Base-by-base conservation (phyloP, 2,329 filamentous ascomycete species). In the Exophiala oligosperma region DNA sequence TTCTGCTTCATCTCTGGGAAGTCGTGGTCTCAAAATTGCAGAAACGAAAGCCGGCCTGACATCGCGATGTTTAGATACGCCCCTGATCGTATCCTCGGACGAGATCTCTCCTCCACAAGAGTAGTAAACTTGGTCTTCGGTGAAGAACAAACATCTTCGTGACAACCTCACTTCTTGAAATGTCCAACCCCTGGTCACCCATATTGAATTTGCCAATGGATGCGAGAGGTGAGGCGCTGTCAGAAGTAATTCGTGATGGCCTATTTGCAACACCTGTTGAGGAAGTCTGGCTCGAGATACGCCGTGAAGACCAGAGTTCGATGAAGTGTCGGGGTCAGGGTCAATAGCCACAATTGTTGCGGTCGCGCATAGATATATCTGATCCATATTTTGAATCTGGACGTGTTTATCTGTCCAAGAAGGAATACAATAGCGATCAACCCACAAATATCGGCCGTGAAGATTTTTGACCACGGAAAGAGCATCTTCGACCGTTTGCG, bases 101-200 rank as follows among this genome's bases (percentile, higher is more conserved):
- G 9, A 40, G n/a, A 40, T 4, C 37, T 40, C 9, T 40, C 40
- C 5, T n/a, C 11, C 6, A 35, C 21, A 23, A 17, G 23, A 3
- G 40, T 48, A 52, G 29, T 29, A 41, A 11, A 54, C 52, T 49
- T 59, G 57, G 24, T 56, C 46, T 17, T 28, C 9, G 12, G 52
- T 56, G 47, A 59, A 59, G 47, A 59, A 56, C n/a, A 59, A 17
- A 26, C 52, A 59, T 17, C 57, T 24, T 4, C 44, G 23, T 4
- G 56, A 52, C 44, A 54, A 21, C 12, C 41, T 4, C 4, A 26
- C 46, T 28, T 58, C 56, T 26, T 58, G 50, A 47, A 50, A 58
- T 26, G 50, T 58, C 54, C 54, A 56, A 17, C 54, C 47, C 21
- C 54, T n/a, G 24, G 48, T 56, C 7, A 29, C 29, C 48, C 49